These are phyloP conservation scores for Geoglossum cookeanum DNA, from an alignment of 2,329 filamentous ascomycete species.

Conservation along the genomic window DNA sequence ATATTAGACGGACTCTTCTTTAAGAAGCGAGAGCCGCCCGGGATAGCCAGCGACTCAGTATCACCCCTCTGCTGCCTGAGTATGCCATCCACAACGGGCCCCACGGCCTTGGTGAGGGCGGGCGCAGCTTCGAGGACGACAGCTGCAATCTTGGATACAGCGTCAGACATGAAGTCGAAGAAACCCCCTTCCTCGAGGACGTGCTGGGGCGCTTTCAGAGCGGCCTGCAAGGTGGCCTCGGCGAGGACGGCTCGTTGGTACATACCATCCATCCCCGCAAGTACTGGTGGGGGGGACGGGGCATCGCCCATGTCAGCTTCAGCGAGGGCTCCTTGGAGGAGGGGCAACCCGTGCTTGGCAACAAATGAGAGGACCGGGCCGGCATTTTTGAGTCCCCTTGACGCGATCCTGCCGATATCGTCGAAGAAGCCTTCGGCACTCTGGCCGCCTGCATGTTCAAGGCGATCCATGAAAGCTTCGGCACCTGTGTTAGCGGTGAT, in stretches of 20 bases:
- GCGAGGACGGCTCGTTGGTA: conserved; percentile 4
- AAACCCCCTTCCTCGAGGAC: conserved; percentile 5
- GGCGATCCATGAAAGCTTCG: not conserved
- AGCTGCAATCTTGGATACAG: not conserved
- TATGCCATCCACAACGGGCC: conserved; percentile 1
- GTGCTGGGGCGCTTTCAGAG: conserved; percentile 4
- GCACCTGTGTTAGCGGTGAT: not conserved
- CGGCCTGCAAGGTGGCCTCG: conserved; percentile 3
- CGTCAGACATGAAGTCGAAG: conserved; percentile 4
- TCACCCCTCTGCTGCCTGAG: not conserved
- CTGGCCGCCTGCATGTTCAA: not conserved
- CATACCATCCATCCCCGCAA: conserved; percentile 4
- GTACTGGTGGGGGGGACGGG: not conserved
- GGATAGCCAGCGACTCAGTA: not conserved
- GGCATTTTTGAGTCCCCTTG: conserved; percentile 1
- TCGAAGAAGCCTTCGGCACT: conserved; percentile 4
- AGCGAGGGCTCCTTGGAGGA: not conserved
- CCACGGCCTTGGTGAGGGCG: conserved; percentile 2
- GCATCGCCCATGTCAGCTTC: not conserved
- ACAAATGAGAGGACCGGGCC: conserved; percentile 1
- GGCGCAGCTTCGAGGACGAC: conserved; percentile 4
- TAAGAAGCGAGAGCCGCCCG: not conserved
- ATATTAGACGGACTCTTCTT: not conserved
- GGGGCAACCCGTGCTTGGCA: conserved; percentile 3
- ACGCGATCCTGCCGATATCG: not conserved